phyloP scores from a whole-genome alignment of 768 basidiomycete genomes.

The Clitopilus passeckerianus region DNA sequence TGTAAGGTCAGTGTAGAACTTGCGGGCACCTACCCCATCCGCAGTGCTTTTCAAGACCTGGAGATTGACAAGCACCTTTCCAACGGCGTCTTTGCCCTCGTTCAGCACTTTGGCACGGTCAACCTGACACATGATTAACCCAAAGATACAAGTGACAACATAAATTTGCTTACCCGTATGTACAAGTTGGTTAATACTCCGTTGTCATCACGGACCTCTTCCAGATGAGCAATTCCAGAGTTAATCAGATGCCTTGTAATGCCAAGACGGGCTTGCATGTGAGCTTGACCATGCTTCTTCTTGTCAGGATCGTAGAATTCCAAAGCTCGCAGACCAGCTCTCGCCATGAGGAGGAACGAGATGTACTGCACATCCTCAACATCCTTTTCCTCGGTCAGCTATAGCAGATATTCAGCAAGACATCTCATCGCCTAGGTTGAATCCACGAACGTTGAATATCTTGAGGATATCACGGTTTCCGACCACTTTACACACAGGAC shows the following conservation, averaged over 20 bases:
- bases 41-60: slow-evolving; percentile 86
- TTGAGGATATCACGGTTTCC: slow-evolving; percentile 72
- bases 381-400: slow-evolving; percentile 68
- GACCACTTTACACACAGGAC: slow-evolving; percentile 41
- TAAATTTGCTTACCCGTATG: slow-evolving; percentile 47
- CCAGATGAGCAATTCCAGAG: slow-evolving; percentile 63
- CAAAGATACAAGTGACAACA: neutral
- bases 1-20: slow-evolving; percentile 78
- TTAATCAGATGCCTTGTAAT: slow-evolving; percentile 78
- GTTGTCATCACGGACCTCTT: slow-evolving; percentile 55
- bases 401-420: neutral
- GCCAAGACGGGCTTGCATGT: slow-evolving; percentile 87
- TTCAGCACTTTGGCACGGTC: slow-evolving; percentile 65
- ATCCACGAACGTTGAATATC: slow-evolving; percentile 65
- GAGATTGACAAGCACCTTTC: slow-evolving; percentile 71
- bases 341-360: slow-evolving; percentile 83
- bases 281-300: slow-evolving; percentile 83
- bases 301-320: slow-evolving; percentile 81
- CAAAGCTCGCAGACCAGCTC: slow-evolving; percentile 71
- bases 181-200: slow-evolving; percentile 65
- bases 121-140: slow-evolving; percentile 37
- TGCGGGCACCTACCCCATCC: slow-evolving; percentile 73
- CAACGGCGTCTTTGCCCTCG: slow-evolving; percentile 61
- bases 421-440: neutral
- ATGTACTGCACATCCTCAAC: slow-evolving; percentile 77